phyloP scores from a whole-genome alignment of 139 green algal genomes.

The Deuterostichococcus epilithicus region DNA sequence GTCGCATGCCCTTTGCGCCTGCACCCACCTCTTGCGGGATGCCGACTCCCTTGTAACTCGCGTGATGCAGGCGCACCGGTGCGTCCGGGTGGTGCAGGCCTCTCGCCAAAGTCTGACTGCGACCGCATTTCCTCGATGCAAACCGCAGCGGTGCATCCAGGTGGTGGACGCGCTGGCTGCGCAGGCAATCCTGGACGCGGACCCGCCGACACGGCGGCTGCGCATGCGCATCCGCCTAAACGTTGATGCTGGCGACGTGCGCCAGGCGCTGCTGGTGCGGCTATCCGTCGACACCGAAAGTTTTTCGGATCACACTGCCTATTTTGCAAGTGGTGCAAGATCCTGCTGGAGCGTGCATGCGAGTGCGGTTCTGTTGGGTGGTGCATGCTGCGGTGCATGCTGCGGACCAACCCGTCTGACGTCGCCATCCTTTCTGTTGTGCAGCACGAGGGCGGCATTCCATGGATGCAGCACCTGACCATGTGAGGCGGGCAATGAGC shows the following conservation, averaged over 20 bases:
- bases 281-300: too few species aligned
- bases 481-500: constrained; percentile 1
- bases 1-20: not conserved
- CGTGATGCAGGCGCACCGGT: constrained; percentile 19
- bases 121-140: constrained; percentile 28
- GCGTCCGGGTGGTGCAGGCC: constrained; percentile 31
- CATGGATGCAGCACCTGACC: constrained; percentile 24
- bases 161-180: constrained; percentile 31
- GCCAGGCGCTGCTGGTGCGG: constrained; percentile 3
- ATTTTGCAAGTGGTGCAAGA: too few species aligned
- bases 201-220: constrained; percentile 19
- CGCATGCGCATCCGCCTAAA: constrained; percentile 43
- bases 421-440: not conserved
- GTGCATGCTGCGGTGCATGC: not conserved
- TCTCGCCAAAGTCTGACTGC: constrained; percentile 28
- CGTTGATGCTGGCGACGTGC: constrained; percentile 34
- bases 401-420: not conserved
- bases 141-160: constrained; percentile 4
- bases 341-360: too few species aligned
- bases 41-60: constrained; percentile 16
- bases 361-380: too few species aligned
- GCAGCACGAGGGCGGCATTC: constrained; percentile 19
- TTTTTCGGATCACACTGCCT: too few species aligned
- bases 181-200: constrained; percentile 43
- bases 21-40: not conserved